Evolutionary conservation across 441 rosid species (phyloP).

Genomic region (Populus hybrid): DNA sequence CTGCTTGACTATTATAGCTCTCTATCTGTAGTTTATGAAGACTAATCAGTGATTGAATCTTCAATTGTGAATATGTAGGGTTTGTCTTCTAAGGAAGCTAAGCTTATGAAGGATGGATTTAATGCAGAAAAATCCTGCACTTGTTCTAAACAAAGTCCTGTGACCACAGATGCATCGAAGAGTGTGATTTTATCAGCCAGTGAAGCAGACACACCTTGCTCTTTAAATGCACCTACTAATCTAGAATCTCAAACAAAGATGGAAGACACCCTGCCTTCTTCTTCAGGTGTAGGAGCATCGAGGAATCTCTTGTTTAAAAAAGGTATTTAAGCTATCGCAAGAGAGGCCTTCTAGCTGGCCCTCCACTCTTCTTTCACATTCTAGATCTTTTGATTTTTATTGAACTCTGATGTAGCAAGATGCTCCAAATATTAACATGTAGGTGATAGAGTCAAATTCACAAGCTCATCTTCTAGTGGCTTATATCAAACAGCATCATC

Average conservation of each 20-base stretch:
- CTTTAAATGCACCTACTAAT: conserved; percentile 44
- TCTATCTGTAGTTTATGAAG: conserved; percentile 11
- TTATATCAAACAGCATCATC: conserved; percentile 42
- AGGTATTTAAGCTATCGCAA: conserved; percentile 37
- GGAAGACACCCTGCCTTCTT: conserved; percentile 51
- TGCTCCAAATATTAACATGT: conserved; percentile 31
- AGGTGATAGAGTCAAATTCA: conserved; percentile 82
- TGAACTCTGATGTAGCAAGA: conserved; percentile 26
- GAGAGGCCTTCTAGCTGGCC: conserved; percentile 11
- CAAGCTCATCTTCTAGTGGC: conserved; percentile 41
- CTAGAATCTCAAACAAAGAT: conserved; percentile 57
- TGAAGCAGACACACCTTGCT: conserved; percentile 58
- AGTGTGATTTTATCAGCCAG: conserved; percentile 35
- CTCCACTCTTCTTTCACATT: conserved; percentile 2
- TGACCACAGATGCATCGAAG: conserved; percentile 42
- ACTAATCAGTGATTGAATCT: conserved; percentile 24
- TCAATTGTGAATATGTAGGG: conserved; percentile 48
- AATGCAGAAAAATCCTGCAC: conserved; percentile 52
- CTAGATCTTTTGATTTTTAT: conserved; percentile 10
- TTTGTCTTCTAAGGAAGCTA: conserved; percentile 77
- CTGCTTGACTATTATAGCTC: conserved; percentile 17
- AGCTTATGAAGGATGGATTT: conserved; percentile 63
- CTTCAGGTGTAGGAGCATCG: conserved; percentile 48
- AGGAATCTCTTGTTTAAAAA: conserved; percentile 52
- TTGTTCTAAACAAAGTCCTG: conserved; percentile 44